Evolutionary conservation across 2,329 filamentous ascomycete species (phyloP).

Genomic region (Fusarium sp.): DNA sequence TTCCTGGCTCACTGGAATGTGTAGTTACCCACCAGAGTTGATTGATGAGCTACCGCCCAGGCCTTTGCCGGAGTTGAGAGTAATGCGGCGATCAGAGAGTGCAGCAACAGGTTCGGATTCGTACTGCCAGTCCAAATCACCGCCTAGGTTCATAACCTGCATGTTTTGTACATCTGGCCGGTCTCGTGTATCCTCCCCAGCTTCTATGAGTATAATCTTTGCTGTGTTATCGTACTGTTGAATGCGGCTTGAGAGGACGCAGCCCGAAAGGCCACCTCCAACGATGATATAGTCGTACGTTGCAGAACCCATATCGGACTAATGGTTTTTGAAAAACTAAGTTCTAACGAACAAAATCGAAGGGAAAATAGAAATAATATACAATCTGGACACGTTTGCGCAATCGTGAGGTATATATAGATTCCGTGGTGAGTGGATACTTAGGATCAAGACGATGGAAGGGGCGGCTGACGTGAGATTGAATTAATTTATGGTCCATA

Average conservation of each 20-base stretch:
- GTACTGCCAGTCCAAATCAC: constrained; percentile 55
- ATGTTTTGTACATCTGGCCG: constrained; percentile 39
- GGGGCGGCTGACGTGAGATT: not conserved
- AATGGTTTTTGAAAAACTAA: not conserved
- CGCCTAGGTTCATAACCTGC: constrained; percentile 47
- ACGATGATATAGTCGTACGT: constrained; percentile 50
- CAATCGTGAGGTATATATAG: not conserved
- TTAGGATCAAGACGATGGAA: not conserved
- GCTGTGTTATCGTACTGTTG: constrained; percentile 32
- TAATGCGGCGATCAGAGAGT: constrained; percentile 45
- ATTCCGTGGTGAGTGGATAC: not conserved
- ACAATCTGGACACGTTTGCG: not conserved
- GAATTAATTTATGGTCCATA: not conserved
- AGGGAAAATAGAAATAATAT: not conserved
- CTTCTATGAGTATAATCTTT: constrained; percentile 57
- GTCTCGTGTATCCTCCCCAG: constrained; percentile 49
- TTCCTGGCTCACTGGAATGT: accelerated
- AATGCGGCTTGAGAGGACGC: constrained; percentile 53
- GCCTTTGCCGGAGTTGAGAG: constrained; percentile 54
- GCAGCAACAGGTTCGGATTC: constrained; percentile 50
- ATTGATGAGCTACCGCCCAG: constrained; percentile 58
- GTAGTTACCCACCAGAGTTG: constrained; percentile 52
- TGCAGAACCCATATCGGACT: not conserved
- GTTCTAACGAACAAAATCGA: accelerated
- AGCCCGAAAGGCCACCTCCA: constrained; percentile 53